These are phyloP conservation scores for Xylaria intraflava DNA, from an alignment of 495 filamentous ascomycete species.

Conservation along the genomic window DNA sequence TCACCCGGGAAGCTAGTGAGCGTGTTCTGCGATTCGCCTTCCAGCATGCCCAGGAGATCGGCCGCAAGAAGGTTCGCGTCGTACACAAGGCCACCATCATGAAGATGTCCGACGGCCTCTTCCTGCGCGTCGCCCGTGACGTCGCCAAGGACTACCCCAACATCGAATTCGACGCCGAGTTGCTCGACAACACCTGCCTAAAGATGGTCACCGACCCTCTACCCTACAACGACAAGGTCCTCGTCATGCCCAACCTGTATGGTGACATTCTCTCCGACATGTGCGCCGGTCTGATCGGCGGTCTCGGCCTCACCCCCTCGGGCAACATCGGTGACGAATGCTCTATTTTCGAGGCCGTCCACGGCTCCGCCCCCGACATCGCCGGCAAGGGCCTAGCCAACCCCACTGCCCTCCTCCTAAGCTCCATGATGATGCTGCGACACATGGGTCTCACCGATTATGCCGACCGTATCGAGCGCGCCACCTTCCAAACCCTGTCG, in stretches of 20 bases:
- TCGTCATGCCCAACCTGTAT: conserved; percentile 99
- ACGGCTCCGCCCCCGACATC: conserved; percentile 96
- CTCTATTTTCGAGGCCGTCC: conserved; percentile 99
- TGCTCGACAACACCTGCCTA: conserved; percentile 97
- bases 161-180: conserved; percentile 90
- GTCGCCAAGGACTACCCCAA: conserved; percentile 90
- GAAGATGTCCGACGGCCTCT: conserved; percentile 99
- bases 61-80: conserved; percentile 89
- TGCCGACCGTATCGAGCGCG: conserved; percentile 82
- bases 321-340: conserved; percentile 99
- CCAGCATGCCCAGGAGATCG: conserved; percentile 88
- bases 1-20: conserved; percentile 88
- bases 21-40: conserved; percentile 93
- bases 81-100: conserved; percentile 99
- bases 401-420: conserved; percentile 85
- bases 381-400: conserved; percentile 93
- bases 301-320: conserved; percentile 91
- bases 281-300: conserved; percentile 97
- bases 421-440: conserved; percentile 97
- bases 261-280: conserved; percentile 99
- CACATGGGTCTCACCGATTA: conserved; percentile 90
- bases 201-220: conserved; percentile 93
- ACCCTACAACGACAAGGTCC: conserved; percentile 97
- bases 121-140: conserved; percentile 75
- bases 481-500: conserved; percentile 86